Evolutionary conservation across 75 land plant species (phyloP), one percentile per base, ranked within the genome.

Genomic region (Gnetum montanum): DNA sequence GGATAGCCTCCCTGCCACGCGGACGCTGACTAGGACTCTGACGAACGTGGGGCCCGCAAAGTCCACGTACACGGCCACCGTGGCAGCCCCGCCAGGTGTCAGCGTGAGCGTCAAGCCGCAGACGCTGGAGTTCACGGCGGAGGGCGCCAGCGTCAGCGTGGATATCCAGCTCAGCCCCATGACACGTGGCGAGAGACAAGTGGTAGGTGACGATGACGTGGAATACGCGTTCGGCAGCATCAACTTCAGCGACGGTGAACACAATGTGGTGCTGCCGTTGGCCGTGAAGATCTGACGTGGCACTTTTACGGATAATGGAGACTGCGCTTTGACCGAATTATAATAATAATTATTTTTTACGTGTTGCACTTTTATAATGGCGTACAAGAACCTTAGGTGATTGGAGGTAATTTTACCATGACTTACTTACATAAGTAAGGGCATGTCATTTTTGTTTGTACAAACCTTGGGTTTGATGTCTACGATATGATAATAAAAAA

Each of bases 201-300:
- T 73, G 45, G 12, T 29, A 41, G 60, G 55, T 8, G 68, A 55
- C 58, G 57, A 60, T 3, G 74, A 69, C 13, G 16, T 45, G 4
- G 61, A 54, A 6, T 80, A 91, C 46, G 71, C 59, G 43, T 91
- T 77, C 52, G 97, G 97, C 5, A 55, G 62, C 4, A 18, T 87
- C 16, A 73, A 72, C 22, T 91, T 93, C 94, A 50, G 59, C 2
- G 97, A 87, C 61, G 82, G 71, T 6, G 53, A 26, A 20, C 88
- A 74, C 30, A 38, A 40, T 29, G 88, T 87, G 11, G 56, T 72
- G 0, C 58, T 62, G 0, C 75, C 74, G 4, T 67, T 91, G 61
- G 76, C 79, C 8, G 73, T 76, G 4, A 81, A 81, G n/a, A n/a
- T n/a, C n/a, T n/a, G n/a, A n/a, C n/a, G n/a, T n/a, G n/a, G n/a